Evolutionary conservation across 805 yeast species (phyloP).

Genomic region (Tetrapisispora fleetii): DNA sequence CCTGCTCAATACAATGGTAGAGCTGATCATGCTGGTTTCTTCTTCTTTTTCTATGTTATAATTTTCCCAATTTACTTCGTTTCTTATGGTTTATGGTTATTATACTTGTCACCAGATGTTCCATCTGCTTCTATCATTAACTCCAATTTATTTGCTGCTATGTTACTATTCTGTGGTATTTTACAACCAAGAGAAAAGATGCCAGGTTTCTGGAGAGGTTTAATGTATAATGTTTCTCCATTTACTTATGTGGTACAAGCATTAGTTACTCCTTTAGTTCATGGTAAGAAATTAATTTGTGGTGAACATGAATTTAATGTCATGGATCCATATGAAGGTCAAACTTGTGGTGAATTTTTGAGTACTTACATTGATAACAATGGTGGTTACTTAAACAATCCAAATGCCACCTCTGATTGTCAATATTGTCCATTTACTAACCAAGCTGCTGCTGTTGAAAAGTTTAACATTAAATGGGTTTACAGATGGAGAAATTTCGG

Average conservation of each 20-base stretch:
- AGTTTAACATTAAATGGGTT: slow-evolving; percentile 32
- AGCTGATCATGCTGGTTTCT: slow-evolving; percentile 44
- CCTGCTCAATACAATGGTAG: slow-evolving; percentile 35
- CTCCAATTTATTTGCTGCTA: slow-evolving; percentile 40
- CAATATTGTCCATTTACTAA: slow-evolving; percentile 45
- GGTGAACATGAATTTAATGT: slow-evolving; percentile 29
- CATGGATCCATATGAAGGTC: slow-evolving; percentile 37
- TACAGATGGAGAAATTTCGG: slow-evolving; percentile 63
- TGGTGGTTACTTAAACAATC: slow-evolving; percentile 38
- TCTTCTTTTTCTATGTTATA: slow-evolving; percentile 38
- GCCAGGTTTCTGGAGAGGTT: slow-evolving; percentile 41
- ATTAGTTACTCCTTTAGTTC: slow-evolving; percentile 33
- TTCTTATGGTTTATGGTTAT: slow-evolving; percentile 45
- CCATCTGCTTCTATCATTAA: slow-evolving; percentile 35
- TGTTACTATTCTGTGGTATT: slow-evolving; percentile 47
- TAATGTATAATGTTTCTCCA: slow-evolving; percentile 38
- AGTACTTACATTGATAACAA: slow-evolving; percentile 25
- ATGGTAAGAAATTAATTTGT: slow-evolving; percentile 33
- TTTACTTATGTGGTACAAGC: slow-evolving; percentile 40
- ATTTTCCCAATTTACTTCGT: slow-evolving; percentile 42
- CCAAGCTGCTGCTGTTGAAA: slow-evolving; percentile 51
- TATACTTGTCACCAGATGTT: slow-evolving; percentile 36
- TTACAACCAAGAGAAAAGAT: slow-evolving; percentile 35
- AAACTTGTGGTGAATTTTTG: slow-evolving; percentile 41
- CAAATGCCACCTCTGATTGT: slow-evolving; percentile 44